These are phyloP conservation scores for Nematocida major DNA, from an alignment of 371 early-diverging fungal genomes.

Conservation along the genomic window DNA sequence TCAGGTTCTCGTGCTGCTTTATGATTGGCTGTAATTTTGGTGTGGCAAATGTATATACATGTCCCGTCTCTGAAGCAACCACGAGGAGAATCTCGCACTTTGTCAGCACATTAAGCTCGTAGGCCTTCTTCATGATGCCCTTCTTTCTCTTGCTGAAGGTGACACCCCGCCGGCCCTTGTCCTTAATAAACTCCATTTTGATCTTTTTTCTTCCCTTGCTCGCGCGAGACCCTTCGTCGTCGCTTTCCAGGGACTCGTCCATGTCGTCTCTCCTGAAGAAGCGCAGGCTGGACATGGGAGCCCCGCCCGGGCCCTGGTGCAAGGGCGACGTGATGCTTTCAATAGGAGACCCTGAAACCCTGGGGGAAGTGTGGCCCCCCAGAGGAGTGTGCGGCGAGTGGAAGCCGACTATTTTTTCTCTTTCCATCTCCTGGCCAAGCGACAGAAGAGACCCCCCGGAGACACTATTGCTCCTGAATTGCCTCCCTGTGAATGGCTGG, in stretches of 20 bases:
- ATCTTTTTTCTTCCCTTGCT: slow-evolving; percentile 73
- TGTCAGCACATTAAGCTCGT: slow-evolving; percentile 84
- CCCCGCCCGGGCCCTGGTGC: background rate
- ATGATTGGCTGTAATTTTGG: slow-evolving; percentile 86
- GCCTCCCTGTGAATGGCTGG: slow-evolving; percentile 25
- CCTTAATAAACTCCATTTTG: slow-evolving; percentile 87
- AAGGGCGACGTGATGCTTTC: background rate
- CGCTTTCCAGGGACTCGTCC: slow-evolving; percentile 43
- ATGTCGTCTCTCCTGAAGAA: slow-evolving; percentile 40
- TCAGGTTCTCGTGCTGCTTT: slow-evolving; percentile 78
- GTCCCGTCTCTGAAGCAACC: slow-evolving; percentile 82
- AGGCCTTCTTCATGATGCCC: slow-evolving; percentile 97
- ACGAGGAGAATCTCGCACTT: slow-evolving; percentile 89
- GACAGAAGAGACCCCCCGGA: slow-evolving; percentile 30
- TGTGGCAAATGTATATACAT: slow-evolving; percentile 93
- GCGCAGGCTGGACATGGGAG: slow-evolving; percentile 20
- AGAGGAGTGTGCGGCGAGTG: background rate
- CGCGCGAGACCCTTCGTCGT: background rate
- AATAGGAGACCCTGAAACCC: background rate
- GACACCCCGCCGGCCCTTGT: slow-evolving; percentile 83
- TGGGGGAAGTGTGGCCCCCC: background rate
- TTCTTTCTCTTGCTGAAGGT: slow-evolving; percentile 94
- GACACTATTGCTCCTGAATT: slow-evolving; percentile 35
- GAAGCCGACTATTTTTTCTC: slow-evolving; percentile 11
- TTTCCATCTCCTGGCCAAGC: slow-evolving; percentile 27